Evolutionary conservation across 192 early-diverging fungal species (phyloP).

Genomic region (Backusella sp.): DNA sequence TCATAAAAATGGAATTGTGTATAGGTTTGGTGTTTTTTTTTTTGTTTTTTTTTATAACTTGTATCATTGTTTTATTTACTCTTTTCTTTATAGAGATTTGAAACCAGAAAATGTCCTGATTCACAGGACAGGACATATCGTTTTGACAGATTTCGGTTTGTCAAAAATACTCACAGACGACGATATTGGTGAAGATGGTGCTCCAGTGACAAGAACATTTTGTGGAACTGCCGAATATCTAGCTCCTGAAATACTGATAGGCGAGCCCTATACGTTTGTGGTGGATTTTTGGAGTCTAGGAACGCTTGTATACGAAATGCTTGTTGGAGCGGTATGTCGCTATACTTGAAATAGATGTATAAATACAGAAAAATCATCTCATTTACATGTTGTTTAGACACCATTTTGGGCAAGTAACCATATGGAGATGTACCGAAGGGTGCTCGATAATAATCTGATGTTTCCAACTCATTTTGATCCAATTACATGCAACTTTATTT

Average conservation of each 20-base stretch:
- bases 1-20: constrained; percentile 67
- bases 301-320: constrained; percentile 73
- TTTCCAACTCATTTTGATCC: constrained; percentile 45
- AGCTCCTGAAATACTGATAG: constrained; percentile 80
- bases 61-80: neutral
- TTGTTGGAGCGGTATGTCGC: constrained; percentile 53
- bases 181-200: constrained; percentile 39
- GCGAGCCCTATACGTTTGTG: constrained; percentile 68
- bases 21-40: constrained; percentile 34
- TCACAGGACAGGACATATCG: constrained; percentile 68
- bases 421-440: constrained; percentile 52
- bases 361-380: neutral
- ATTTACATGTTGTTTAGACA: constrained; percentile 31
- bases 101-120: constrained; percentile 74
- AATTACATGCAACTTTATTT: constrained; percentile 42
- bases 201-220: constrained; percentile 71
- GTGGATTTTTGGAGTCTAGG: constrained; percentile 87
- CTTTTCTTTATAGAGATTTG: constrained; percentile 47
- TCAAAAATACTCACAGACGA: constrained; percentile 51
- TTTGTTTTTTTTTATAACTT: neutral
- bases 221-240: constrained; percentile 89
- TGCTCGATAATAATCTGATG: constrained; percentile 49
- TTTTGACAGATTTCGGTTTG: constrained; percentile 76
- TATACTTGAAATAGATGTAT: neutral
- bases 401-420: constrained; percentile 64